Evolutionary conservation across 139 green algal species (phyloP), one percentile per base, ranked within the genome.

Genomic region (Chlamydomonas schloesseri): DNA sequence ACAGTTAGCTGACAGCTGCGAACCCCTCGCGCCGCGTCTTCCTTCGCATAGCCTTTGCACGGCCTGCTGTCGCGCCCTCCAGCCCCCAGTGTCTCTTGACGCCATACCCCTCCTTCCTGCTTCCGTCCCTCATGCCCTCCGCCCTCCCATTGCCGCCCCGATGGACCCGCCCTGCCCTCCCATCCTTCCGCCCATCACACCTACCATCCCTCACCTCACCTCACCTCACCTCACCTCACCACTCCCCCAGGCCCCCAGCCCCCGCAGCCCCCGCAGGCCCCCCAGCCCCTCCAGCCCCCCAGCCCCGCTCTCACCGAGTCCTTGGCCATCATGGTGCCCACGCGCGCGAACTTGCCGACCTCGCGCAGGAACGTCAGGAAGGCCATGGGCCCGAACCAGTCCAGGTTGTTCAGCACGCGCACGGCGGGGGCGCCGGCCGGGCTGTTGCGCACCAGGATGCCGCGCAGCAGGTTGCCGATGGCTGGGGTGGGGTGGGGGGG

Each of bases 311-410:
- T 79, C 83, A 99, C 98, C 69, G 94, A 97, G 62, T 99, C 98
- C 85, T 98, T 99, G 60, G 93, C 89, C 62, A 99, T 90, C 98
- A 99, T 99, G 28, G 93, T 96, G 71, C 96, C 95, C 31, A 99
- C 95, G 14, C 98, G 92, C 14, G 97, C 97, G 79, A 94, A 96
- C 90, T 98, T 98, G 60, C 98, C 97, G 6, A 99, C 89, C 50
- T 99, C 95, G 11, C 98, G 88, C 83, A 99, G 89, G 86, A 99
- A 99, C 17, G 91, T 87, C 11, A 99, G 92, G 73, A 99, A 93
- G 10, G 71, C 71, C 92, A 99, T 98, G 60, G 79, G 71, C 0
- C 93, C 91, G 88, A 97, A 97, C 96, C 96, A 98, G 87, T 98
- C 95, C 77, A 98, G 88, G 85, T 99, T 99, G 92, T 99, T 98